A percentile compares a stretch with the other conserved stretches of the same genome.
These are phyloP conservation scores for Haematococcus lacustris DNA, from an alignment of 139 green algal species.

Conservation along the genomic window DNA sequence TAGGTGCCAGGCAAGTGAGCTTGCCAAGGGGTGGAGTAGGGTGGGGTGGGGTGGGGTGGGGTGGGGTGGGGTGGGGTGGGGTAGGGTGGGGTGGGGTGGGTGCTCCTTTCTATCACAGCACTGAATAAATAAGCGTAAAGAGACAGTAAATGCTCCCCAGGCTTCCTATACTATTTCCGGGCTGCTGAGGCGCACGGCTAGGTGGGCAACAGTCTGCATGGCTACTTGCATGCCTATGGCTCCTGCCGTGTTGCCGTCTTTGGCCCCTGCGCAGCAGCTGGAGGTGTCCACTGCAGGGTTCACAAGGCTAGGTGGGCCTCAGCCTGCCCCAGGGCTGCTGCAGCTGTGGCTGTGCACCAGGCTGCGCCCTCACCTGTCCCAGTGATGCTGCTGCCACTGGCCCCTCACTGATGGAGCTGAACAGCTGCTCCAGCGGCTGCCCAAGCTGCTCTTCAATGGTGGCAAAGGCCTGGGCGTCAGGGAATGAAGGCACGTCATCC, in stretches of 20 bases:
- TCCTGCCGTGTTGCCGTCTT: no score
- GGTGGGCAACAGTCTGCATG: not conserved
- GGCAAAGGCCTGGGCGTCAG: conserved; percentile 53
- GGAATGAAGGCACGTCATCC: conserved; percentile 93
- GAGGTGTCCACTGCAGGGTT: not conserved
- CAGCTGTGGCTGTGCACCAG: no score
- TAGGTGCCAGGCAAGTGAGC: not conserved
- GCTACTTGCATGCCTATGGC: no score
- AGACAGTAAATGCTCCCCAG: not conserved
- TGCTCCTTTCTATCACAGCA: no score
- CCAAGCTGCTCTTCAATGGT: conserved; percentile 88
- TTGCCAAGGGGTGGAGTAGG: no score
- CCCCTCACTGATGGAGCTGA: conserved; percentile 62
- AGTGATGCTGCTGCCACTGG: conserved; percentile 93
- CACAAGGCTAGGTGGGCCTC: not conserved
- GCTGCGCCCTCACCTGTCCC: conserved; percentile 53
- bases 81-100: no score
- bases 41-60: no score
- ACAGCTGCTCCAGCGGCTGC: conserved; percentile 44
- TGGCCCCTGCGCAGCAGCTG: not conserved
- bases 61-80: no score
- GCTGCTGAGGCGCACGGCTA: not conserved
- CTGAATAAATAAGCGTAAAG: not conserved
- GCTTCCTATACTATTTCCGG: no score
- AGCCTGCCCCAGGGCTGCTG: no score